Evolutionary conservation across 2,329 filamentous ascomycete species (phyloP), one percentile per base, ranked within the genome.

Genomic region (Catunica adiposa): DNA sequence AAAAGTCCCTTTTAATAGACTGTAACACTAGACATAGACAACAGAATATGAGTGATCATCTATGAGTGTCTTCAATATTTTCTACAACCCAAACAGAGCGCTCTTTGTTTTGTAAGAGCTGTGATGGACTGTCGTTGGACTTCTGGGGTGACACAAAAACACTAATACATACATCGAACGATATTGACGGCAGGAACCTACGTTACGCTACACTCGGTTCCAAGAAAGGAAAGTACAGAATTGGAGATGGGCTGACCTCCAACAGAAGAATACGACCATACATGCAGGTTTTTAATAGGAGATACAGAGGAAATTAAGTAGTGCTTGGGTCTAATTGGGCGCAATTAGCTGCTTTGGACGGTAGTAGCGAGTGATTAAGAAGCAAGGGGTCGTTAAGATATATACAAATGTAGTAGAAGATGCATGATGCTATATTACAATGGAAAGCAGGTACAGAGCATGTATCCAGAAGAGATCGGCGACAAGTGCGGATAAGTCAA

Each of bases 1-100:
- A 48, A 31, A 56, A 23, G 23, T 53, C 34, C 51, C 40, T 56
- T 56, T 56, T 56, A 56, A 56, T 56, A 56, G 55, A 56, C 55
- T 56, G 50, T 44, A 56, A 56, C 48, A 56, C 40, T 56, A 56
- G 55, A 56, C 55, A 52, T 56, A 56, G 55, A 56, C 47, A 52
- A 56, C 55, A 53, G 26, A 56, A 56, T 56, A 56, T 53, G 51
- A 52, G 44, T 48, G 44, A 48, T 48, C 44, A 48, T 48, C 11
- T 26, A 48, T 48, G 44, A 48, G 22, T 48, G 17, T 26, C 22
- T 48, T 48, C 29, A 34, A 34, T 34, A 34, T 11, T 42, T 42
- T 6, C n/a, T 42, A 20, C 14, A 7, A 4, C 15, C 38, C 6
- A 20, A 42, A 7, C 5, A 42, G 5, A 5, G 11, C 11, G 11